phyloP scores from a whole-genome alignment of 176 grass and related monocot genomes.

The Calamus simplicifolius region DNA sequence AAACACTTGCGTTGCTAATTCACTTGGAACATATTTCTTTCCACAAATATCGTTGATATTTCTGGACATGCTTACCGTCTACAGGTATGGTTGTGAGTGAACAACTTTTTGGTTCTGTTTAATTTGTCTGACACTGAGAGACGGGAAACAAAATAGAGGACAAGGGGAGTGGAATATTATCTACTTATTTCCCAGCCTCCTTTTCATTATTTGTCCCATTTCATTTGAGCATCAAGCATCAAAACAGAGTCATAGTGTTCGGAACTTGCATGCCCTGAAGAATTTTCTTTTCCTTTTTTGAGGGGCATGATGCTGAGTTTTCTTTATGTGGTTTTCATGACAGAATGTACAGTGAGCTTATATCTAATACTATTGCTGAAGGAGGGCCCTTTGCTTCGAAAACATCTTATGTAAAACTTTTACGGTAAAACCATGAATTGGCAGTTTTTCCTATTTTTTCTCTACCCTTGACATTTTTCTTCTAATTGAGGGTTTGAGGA shows the following conservation, averaged over 20 bases:
- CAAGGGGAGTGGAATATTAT: too few relatives aligned
- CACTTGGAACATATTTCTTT: constrained; percentile 92
- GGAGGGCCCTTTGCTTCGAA: constrained; percentile 93
- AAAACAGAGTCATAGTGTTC: too few relatives aligned
- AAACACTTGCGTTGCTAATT: constrained; percentile 87
- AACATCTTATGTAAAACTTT: constrained; percentile 95
- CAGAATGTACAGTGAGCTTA: constrained; percentile 99
- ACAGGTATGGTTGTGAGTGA: constrained; percentile 40
- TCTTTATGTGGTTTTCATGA: constrained; percentile 13
- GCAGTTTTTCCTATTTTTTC: not conserved
- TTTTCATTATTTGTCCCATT: too few relatives aligned
- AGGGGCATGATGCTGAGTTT: constrained; percentile 2
- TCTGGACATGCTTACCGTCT: constrained; percentile 97
- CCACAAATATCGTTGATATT: constrained; percentile 94
- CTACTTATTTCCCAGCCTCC: too few relatives aligned
- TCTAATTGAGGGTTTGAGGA: too few relatives aligned
- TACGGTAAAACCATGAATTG: constrained; percentile 41
- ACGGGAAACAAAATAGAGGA: too few relatives aligned
- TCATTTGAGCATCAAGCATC: too few relatives aligned
- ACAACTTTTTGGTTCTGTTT: not conserved
- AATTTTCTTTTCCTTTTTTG: not conserved
- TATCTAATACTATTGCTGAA: constrained; percentile 94
- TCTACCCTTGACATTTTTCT: constrained; percentile 9
- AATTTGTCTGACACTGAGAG: too few relatives aligned
- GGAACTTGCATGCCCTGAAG: too few relatives aligned